Base-by-base conservation (phyloP, 208 protist species). In the Angomonas ambiguus region DNA sequence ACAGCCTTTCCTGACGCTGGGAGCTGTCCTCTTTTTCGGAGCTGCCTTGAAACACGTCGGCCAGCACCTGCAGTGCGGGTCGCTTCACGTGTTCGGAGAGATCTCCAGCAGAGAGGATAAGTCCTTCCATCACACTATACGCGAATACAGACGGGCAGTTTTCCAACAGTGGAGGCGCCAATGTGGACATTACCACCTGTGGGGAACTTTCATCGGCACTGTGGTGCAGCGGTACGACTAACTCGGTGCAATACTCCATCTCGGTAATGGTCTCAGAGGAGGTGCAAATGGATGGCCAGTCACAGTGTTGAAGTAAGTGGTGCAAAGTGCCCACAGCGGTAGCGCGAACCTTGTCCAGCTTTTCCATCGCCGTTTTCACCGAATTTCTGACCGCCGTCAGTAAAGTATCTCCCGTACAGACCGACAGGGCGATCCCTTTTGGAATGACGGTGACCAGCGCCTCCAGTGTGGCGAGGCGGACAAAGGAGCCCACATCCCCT, bases 401-500 rank as follows among this genome's bases (percentile, higher is more conserved):
- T 38, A 51, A 42, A 6, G 59, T 64, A 2, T 56, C 34, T 16
- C 65, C n/a, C 30, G 68, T 45, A 51, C 63, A 79, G 30, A 71
- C 34, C n/a, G 53, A 51, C 2, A 22, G 31, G 25, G 5, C 5
- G 22, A 84, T 51, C 48, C 81, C 77, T 63, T 82, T 72, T 2
- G 53, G 3, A 16, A 95, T 53, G 18, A 97, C 67, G 8, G 45
- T 28, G 1, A 80, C 72, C 5, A 98, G 65, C 13, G 65, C 66
- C 22, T 80, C 65, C 71, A 98, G 81, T 5, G 93, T 83, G 22
- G 90, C 94, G 25, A 97, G 75, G 49, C 98, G 92, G 22, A 98
- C 96, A 90, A 97, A 98, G 31, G 90, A 97, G n/a, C 98, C 98
- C 22, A 99, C 94, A 71, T 99, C 98, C 60, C 98, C 98, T 58